Conservation (phyloP, 2,329 filamentous ascomycete genomes). For the Botryosphaeria dothidea region DNA sequence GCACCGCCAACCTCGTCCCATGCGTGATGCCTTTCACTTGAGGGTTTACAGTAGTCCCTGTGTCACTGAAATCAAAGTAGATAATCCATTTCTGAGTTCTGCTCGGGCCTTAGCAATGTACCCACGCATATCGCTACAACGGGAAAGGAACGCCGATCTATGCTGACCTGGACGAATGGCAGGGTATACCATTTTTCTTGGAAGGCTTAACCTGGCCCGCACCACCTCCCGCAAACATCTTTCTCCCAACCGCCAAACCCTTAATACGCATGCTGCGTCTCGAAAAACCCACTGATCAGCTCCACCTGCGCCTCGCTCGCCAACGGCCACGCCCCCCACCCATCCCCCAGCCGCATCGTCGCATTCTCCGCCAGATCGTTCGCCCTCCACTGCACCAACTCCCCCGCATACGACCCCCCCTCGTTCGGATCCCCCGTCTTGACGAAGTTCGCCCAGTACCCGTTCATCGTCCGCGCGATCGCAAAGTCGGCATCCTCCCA, state of each 20-base stretch:
- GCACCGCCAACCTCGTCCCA: no score
- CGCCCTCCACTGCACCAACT: neutral
- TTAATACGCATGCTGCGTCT: neutral
- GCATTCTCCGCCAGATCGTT: neutral
- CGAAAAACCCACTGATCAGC: neutral
- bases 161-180: no score
- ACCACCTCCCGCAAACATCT: no score
- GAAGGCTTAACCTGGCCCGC: no score
- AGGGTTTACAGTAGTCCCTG: no score
- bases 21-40: no score
- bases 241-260: neutral
- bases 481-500: slow-evolving; percentile 33
- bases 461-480: slow-evolving; percentile 21
- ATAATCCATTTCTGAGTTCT: no score
- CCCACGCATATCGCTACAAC: no score
- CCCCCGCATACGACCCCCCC: neutral
- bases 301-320: neutral
- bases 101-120: no score
- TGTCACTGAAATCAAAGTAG: no score
- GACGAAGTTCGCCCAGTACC: neutral
- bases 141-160: no score
- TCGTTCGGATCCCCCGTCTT: neutral
- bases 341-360: neutral
- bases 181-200: no score
- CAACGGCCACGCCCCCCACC: neutral